Conservation (phyloP, 1,284 basidiomycete species). For the Fistulinella cinereoalba region DNA sequence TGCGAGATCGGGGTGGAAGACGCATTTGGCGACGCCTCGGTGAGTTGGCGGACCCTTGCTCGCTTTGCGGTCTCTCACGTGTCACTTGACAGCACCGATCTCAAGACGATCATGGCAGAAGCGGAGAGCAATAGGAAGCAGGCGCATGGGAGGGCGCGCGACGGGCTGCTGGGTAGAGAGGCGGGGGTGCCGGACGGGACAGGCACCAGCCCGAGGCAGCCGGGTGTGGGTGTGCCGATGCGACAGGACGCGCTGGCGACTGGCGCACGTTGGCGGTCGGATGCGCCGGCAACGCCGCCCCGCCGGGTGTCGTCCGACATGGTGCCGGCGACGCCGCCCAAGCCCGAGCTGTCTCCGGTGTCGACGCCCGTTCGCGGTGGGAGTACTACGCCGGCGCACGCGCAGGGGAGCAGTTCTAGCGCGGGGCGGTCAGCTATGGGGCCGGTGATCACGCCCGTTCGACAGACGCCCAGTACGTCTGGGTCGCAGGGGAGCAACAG, state of each 20-base stretch:
- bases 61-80: background rate
- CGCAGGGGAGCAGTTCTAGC: conserved; percentile 10
- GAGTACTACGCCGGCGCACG: background rate
- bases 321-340: conserved; percentile 6
- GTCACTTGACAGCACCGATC: conserved; percentile 57
- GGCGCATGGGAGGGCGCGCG: conserved; percentile 1
- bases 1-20: conserved; percentile 41
- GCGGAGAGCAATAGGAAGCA: conserved; percentile 41
- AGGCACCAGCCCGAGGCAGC: too few relatives aligned
- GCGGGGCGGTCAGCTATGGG: conserved; percentile 43
- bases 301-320: conserved; percentile 6
- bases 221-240: too few relatives aligned
- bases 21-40: conserved; percentile 38
- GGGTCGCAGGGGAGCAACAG: conserved; percentile 20
- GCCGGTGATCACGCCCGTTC: conserved; percentile 57
- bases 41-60: conserved; percentile 28
- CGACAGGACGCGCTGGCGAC: background rate
- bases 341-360: background rate
- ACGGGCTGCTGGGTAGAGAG: too few relatives aligned
- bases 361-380: background rate
- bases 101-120: conserved; percentile 86
- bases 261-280: conserved; percentile 3
- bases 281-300: background rate
- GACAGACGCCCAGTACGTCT: conserved; percentile 37
- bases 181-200: too few relatives aligned